A percentile compares a stretch with the other conserved stretches of the same genome.
These are phyloP conservation scores for Amanita pallidorosea DNA, from an alignment of 768 basidiomycete genomes.

Conservation along the genomic window DNA sequence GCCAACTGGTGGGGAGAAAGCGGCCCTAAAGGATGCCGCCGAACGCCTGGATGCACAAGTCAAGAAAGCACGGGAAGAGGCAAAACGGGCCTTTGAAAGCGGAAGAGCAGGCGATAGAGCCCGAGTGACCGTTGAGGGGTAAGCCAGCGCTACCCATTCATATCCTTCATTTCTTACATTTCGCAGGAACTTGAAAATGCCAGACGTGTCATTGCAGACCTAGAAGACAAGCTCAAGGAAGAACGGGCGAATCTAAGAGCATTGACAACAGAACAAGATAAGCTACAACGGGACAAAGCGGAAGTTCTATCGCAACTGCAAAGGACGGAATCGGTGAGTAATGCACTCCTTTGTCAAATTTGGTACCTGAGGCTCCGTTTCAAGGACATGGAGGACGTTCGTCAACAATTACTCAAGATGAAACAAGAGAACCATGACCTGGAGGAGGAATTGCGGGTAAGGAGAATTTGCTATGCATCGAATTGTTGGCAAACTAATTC, in stretches of 20 bases:
- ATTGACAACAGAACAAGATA: slow-evolving; percentile 53
- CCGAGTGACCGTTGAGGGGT: slow-evolving; percentile 49
- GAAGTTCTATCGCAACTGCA: slow-evolving; percentile 52
- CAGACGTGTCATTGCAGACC: slow-evolving; percentile 49
- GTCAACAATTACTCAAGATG: slow-evolving; percentile 50
- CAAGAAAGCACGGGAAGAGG: slow-evolving; percentile 46
- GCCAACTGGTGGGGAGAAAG: slow-evolving; percentile 55
- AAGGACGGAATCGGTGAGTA: slow-evolving; percentile 58
- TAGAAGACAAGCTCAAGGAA: slow-evolving; percentile 60
- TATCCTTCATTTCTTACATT: neutral
- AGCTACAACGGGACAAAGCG: slow-evolving; percentile 56
- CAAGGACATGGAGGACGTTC: slow-evolving; percentile 76
- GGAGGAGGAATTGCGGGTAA: slow-evolving; percentile 65
- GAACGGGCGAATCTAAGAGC: slow-evolving; percentile 60
- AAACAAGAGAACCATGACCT: slow-evolving; percentile 69
- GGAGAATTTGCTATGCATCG: slow-evolving; percentile 8
- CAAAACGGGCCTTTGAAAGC: slow-evolving; percentile 38
- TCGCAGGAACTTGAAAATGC: slow-evolving; percentile 63
- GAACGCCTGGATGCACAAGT: slow-evolving; percentile 56
- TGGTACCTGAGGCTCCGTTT: neutral
- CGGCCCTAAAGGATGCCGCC: slow-evolving; percentile 59
- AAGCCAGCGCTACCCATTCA: slow-evolving; percentile 11
- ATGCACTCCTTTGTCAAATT: neutral
- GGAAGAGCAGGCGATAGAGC: slow-evolving; percentile 38
- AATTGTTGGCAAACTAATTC: neutral